Percentiles rank a stretch among this genome's conserved stretches.
Evolutionary conservation across 768 basidiomycete species (phyloP).

Genomic region (Macrocybe gigantea): DNA sequence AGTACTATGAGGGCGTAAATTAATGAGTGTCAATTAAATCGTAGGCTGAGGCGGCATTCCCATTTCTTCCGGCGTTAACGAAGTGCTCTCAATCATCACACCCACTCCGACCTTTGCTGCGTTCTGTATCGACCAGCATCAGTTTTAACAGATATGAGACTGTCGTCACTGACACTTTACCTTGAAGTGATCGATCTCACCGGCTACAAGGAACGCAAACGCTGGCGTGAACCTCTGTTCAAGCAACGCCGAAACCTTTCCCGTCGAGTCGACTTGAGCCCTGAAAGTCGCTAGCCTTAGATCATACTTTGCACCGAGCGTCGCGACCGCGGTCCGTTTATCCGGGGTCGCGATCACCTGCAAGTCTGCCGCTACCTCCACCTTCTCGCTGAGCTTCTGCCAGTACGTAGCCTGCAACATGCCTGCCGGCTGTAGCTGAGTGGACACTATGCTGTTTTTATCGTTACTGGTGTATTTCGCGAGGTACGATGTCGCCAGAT

Average conservation of each 20-base stretch:
- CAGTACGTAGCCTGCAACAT: conserved; percentile 91
- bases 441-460: conserved; percentile 90
- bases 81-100: conserved; percentile 93
- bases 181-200: conserved; percentile 99
- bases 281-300: conserved; percentile 91
- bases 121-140: conserved; percentile 46
- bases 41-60: conserved; percentile 46
- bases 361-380: conserved; percentile 95
- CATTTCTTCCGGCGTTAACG: conserved; percentile 82
- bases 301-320: conserved; percentile 94
- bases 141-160: conserved; percentile 2
- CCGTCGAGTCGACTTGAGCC: conserved; percentile 90
- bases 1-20: not conserved
- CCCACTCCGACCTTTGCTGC: conserved; percentile 92
- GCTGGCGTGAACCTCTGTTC: conserved; percentile 96
- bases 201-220: conserved; percentile 90
- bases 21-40: conserved; percentile 19
- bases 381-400: conserved; percentile 92
- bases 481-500: conserved; percentile 70
- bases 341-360: conserved; percentile 73
- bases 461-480: conserved; percentile 70
- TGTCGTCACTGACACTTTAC: conserved; percentile 30
- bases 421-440: conserved; percentile 78
- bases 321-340: conserved; percentile 88
- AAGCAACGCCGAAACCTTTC: conserved; percentile 90